Conservation (phyloP, 169 alveolate species). For the Babesia sp. region DNA sequence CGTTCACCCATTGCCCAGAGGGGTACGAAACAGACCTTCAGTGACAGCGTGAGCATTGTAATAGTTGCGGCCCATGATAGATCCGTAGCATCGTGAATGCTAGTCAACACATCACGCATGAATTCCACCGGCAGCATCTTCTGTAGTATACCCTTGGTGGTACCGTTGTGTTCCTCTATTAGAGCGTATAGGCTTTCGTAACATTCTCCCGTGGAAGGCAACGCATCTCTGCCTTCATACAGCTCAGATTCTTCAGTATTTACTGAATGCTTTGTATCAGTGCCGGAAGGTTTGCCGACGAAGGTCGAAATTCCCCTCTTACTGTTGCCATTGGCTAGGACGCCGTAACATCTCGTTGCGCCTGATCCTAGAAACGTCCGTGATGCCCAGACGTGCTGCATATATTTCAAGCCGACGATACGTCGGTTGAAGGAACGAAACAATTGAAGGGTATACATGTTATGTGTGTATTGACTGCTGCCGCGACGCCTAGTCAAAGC, state of each 20-base stretch:
- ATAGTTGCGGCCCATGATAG: slow-evolving; percentile 56
- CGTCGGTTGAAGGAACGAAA: not conserved
- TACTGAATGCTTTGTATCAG: not conserved
- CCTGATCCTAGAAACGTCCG: not conserved
- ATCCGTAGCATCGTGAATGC: slow-evolving; percentile 44
- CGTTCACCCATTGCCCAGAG: slow-evolving; percentile 72
- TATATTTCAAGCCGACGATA: not conserved
- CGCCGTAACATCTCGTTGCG: not conserved
- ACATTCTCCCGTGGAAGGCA: not conserved
- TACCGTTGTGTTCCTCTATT: slow-evolving; percentile 44
- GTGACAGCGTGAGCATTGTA: slow-evolving; percentile 41
- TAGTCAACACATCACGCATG: slow-evolving; percentile 26
- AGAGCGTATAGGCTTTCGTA: slow-evolving; percentile 26
- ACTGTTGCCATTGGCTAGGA: not conserved
- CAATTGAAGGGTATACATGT: not conserved
- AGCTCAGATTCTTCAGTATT: not conserved
- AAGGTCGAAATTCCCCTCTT: not conserved
- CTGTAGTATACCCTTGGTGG: slow-evolving; percentile 38
- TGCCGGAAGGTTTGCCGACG: not conserved
- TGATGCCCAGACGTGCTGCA: not conserved
- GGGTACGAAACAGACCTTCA: slow-evolving; percentile 69
- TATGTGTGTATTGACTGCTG: not conserved
- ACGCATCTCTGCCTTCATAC: not conserved
- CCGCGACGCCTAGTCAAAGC: not conserved
- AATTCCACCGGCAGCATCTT: slow-evolving; percentile 54